Evolutionary conservation across 257 asterid genomes (phyloP).

Genomic region (Oldenlandia corymbosa): DNA sequence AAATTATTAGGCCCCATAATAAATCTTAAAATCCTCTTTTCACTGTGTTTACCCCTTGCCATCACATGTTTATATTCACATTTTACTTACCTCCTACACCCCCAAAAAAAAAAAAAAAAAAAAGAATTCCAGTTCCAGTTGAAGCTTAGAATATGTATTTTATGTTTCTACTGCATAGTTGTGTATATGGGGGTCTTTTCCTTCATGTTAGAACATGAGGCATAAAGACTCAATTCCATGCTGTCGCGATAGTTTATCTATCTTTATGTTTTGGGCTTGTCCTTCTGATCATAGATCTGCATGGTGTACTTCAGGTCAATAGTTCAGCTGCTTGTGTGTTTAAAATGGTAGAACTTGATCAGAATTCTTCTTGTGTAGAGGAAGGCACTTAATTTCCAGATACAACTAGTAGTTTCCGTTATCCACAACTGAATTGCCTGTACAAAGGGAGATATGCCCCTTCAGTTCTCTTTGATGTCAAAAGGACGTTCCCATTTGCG

Average conservation of each 20-base stretch:
- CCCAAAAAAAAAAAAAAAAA: too few relatives aligned
- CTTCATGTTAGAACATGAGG: background rate
- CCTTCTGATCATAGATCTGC: background rate
- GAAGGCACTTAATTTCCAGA: too few relatives aligned
- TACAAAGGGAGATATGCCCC: background rate
- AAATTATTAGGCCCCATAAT: background rate
- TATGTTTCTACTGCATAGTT: background rate
- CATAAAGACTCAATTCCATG: background rate
- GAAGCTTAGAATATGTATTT: background rate
- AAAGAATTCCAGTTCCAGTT: background rate
- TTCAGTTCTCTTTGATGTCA: background rate
- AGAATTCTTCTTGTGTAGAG: too few relatives aligned
- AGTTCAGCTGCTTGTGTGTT: background rate
- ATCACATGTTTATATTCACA: too few relatives aligned
- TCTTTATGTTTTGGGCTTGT: background rate
- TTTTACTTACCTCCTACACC: too few relatives aligned
- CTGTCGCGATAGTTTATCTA: background rate
- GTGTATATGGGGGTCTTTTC: background rate
- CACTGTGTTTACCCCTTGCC: too few relatives aligned
- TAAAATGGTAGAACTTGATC: background rate
- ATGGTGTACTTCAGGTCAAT: background rate
- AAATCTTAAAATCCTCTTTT: too few relatives aligned
- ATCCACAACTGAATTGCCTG: too few relatives aligned
- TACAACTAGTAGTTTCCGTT: too few relatives aligned
- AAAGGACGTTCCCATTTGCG: background rate